Conservation (phyloP, 169 alveolate genomes). For the Cryptosporidium ryanae region DNA sequence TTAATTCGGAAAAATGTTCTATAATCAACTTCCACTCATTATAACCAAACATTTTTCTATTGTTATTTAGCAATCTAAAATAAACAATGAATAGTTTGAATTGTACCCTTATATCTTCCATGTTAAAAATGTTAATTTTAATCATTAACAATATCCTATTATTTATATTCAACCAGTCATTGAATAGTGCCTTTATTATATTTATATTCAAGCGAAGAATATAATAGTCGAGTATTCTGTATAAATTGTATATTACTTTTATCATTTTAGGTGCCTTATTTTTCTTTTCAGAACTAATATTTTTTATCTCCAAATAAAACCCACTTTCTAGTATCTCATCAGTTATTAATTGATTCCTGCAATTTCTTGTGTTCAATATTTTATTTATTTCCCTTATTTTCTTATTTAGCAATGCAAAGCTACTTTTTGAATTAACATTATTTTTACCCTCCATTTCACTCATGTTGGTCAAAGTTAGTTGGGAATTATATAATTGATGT, state of each 20-base stretch:
- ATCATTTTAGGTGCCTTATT: not conserved
- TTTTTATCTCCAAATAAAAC: constrained; percentile 3
- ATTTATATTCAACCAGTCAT: constrained; percentile 25
- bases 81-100: not conserved
- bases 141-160: not conserved
- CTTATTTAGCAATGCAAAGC: not conserved
- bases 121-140: constrained; percentile 20
- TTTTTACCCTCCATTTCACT: constrained; percentile 7
- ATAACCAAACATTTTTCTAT: constrained; percentile 13
- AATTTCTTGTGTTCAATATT: not conserved
- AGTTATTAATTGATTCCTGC: constrained; percentile 7
- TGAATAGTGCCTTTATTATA: not conserved
- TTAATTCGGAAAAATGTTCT: constrained; percentile 1
- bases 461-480: constrained; percentile 12
- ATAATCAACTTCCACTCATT: constrained; percentile 31
- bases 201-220: constrained; percentile 21
- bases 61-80: constrained; percentile 3
- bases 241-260: constrained; percentile 14
- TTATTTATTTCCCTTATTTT: constrained; percentile 32
- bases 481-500: constrained; percentile 41
- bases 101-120: constrained; percentile 34
- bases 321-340: constrained; percentile 31
- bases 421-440: not conserved
- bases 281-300: constrained; percentile 6
- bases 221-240: constrained; percentile 32